Evolutionary conservation across 176 grass and related monocot species (phyloP).

Genomic region (Triticum urartu): DNA sequence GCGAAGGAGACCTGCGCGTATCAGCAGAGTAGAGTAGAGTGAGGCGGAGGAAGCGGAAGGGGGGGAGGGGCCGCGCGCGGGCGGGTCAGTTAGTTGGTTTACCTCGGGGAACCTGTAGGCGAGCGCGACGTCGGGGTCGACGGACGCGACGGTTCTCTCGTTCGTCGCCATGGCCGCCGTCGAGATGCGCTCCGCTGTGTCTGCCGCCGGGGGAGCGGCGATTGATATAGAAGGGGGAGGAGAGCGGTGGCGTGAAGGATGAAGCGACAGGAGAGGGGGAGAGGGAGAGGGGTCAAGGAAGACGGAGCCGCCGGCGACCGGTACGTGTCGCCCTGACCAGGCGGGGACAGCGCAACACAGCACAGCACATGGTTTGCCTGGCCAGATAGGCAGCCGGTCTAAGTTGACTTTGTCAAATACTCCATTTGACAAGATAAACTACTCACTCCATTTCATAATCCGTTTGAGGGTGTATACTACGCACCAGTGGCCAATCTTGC

Average conservation of each 20-base stretch:
- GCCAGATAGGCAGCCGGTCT: neutral
- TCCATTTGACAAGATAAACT: no score
- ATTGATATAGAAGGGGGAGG: neutral
- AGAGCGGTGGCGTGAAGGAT: slow-evolving; percentile 9
- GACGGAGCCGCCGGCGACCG: neutral
- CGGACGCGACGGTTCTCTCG: slow-evolving; percentile 8
- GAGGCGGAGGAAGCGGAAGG: neutral
- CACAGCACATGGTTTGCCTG: neutral
- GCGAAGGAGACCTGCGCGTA: slow-evolving; percentile 54
- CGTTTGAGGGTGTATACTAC: no score
- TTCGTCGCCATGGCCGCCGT: slow-evolving; percentile 38
- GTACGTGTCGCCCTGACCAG: neutral
- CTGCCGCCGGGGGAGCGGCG: neutral
- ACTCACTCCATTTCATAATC: no score
- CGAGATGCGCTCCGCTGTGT: neutral
- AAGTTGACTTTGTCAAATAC: neutral
- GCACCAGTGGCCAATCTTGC: no score
- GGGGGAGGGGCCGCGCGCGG: neutral
- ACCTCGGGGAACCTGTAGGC: slow-evolving; percentile 84
- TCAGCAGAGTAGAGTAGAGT: neutral
- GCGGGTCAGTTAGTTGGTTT: neutral
- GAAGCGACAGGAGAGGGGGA: neutral
- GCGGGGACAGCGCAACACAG: neutral
- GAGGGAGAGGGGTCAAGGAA: neutral
- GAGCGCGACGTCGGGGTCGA: slow-evolving; percentile 61